Conservation (phyloP, 768 basidiomycete species). For the Artomyces pyxidatus region DNA sequence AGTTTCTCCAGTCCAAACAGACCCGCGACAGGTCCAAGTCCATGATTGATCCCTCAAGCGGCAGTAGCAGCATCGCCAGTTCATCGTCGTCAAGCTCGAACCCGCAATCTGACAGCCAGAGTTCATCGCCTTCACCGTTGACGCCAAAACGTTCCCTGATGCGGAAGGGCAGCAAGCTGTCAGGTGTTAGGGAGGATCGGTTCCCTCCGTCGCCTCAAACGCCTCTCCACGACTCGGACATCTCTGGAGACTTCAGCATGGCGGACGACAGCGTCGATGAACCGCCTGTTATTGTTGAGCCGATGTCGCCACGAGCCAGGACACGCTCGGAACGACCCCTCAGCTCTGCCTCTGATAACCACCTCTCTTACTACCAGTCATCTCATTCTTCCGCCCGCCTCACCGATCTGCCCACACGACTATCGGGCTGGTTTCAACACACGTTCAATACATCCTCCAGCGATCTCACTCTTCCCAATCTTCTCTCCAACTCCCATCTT, state of each 20-base stretch:
- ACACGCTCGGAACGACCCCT: conserved; percentile 50
- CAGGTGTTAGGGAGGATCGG: conserved; percentile 16
- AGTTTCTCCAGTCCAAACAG: conserved; percentile 56
- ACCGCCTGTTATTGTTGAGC: conserved; percentile 61
- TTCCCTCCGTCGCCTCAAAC: conserved; percentile 13
- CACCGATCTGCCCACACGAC: conserved; percentile 63
- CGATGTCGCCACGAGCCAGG: conserved; percentile 44
- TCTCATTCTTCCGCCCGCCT: conserved; percentile 42
- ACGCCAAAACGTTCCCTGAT: conserved; percentile 12
- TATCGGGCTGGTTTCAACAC: conserved; percentile 77
- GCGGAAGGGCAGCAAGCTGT: conserved; percentile 12
- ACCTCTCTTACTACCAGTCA: conserved; percentile 39
- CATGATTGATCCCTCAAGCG: conserved; percentile 31
- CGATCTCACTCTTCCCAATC: conserved; percentile 58
- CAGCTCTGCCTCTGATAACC: conserved; percentile 34
- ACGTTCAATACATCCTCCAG: conserved; percentile 65
- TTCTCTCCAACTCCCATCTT: conserved; percentile 40
- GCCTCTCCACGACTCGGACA: conserved; percentile 21
- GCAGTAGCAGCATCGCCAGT: conserved; percentile 31
- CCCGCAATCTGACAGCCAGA: conserved; percentile 18
- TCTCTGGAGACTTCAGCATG: conserved; percentile 20
- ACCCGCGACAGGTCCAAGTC: conserved; percentile 54
- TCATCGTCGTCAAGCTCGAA: conserved; percentile 34
- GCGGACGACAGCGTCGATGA: conserved; percentile 36
- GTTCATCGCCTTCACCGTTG: conserved; percentile 5